Base-by-base conservation (phyloP, 1,139 yeast genomes). In the Debaryomyces psychrophilus region DNA sequence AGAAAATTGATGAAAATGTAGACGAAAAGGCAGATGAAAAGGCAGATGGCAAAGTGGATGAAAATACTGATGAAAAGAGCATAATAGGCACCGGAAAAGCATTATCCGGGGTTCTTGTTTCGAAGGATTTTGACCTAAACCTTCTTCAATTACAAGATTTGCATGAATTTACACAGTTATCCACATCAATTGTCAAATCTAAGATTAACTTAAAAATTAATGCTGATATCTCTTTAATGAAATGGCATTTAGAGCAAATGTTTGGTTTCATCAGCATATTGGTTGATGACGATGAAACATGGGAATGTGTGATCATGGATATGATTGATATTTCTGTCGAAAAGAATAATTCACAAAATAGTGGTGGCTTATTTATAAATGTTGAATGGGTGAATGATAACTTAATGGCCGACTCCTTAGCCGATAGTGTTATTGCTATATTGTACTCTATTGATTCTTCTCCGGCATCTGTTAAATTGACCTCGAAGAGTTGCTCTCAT, bases 211-310 rank as follows among this genome's bases (percentile, higher is more conserved):
- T 93, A 27, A 79, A 81, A 45, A 88, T 95, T 42, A 83, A 85
- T 61, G 95, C 97, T 4, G 89, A 87, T 42, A 79, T 88, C 26
- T 87, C 88, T 39, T 73, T 93, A 49, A 81, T 95, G 50, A 79
- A 81, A 52, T 93, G 95, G 90, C 98, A 93, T 62, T 77, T 93
- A 51, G 83, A 87, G 51, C 98, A 92, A 62, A 93, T 95, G 99
- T 93, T 93, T 76, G 98, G 98, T 1, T 82, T 78, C 57, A 79
- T 90, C 11, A 83, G 85, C 34, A 77, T 88, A 1, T 51, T 85
- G n/a, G 74, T 73, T 46, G 90, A 85, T 55, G 82, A 81, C 44
- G 80, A 76, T 4, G 81, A 75, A n/a, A 76, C 71, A 47, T 75
- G 79, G 79, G 79, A 73, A 55, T 73, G 79, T 56, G 63, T 71